Evolutionary conservation across 495 filamentous ascomycete species (phyloP), one percentile per base, ranked within the genome.

Genomic region (Haplographium delicatum): DNA sequence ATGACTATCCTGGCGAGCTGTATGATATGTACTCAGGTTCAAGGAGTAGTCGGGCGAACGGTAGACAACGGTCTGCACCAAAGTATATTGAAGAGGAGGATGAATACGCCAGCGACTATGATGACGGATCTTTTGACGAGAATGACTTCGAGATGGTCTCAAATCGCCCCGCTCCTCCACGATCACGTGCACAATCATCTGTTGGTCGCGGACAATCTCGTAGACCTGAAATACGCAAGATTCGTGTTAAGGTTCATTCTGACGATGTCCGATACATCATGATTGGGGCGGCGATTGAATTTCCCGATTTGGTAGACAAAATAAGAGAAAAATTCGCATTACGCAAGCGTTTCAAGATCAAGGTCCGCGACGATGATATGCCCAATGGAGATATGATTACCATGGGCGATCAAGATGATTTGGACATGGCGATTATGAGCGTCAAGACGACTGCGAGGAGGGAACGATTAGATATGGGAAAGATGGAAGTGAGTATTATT

Each of bases 191-290:
- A 8, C 49, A 61, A 19, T 70, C 72, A 10, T 58, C 70, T 3
- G 63, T 65, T 19, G 66, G 71, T 9, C 67, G 74, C 23, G 68
- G 63, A 9, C 64, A 64, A 3, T 75, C 76, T 16, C 66, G 72
- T 43, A 65, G 71, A 51, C 72, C 72, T 1, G 70, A 72, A 1
- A 64, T 79, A 24, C 67, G 67, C 23, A 75, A 86, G 61, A 84
- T 96, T 57, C 78, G 91, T 24, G 82, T 95, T 59, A 97, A 97
- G 69, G 89, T 93, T 3, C 94, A 97, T 62, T 70, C 74, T 2
- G 89, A 89, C 34, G 93, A 98, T 62, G 94, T 87, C n/a, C 81
- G 93, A 35, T 96, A 95, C 69, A 86, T 98, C 53, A 88, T 96
- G 76, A 81, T 96, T 49, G 79, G 75, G 15, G 73, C 83, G 26